These are phyloP conservation scores for Kodamaea restingae DNA, from an alignment of 805 yeast species.

Conservation along the genomic window DNA sequence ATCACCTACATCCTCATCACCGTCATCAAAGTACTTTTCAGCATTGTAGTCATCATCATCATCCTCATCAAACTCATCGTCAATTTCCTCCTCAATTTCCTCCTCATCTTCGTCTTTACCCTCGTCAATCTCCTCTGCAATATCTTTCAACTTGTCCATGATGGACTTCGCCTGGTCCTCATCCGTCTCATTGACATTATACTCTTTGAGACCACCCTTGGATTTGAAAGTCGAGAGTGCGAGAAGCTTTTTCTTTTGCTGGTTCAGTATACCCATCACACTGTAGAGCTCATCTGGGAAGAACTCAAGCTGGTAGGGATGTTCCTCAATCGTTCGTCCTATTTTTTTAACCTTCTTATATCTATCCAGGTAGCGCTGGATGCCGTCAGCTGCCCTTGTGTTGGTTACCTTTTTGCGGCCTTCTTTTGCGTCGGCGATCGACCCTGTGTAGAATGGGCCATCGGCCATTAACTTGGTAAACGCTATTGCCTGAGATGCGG, in stretches of 20 bases:
- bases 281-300: constrained; percentile 76
- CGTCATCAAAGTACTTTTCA: constrained; percentile 72
- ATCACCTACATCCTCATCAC: constrained; percentile 59
- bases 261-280: constrained; percentile 62
- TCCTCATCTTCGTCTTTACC: constrained; percentile 41
- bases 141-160: constrained; percentile 37
- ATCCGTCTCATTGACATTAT: constrained; percentile 22
- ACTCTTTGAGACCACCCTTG: constrained; percentile 35
- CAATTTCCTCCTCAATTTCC: constrained; percentile 49
- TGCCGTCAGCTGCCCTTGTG: constrained; percentile 49
- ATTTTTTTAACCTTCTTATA: constrained; percentile 67
- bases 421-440: constrained; percentile 29
- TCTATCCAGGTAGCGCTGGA: constrained; percentile 77
- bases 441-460: constrained; percentile 66
- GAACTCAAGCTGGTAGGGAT: constrained; percentile 65
- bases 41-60: constrained; percentile 73
- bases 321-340: constrained; percentile 70
- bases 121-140: constrained; percentile 42
- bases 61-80: constrained; percentile 68
- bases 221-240: constrained; percentile 37
- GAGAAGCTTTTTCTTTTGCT: constrained; percentile 47
- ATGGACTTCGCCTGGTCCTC: constrained; percentile 37
- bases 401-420: constrained; percentile 16
- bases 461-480: constrained; percentile 52
- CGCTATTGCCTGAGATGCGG: constrained; percentile 54